Percentiles rank a stretch among this genome's conserved stretches.
Evolutionary conservation across 306 rosid species (phyloP).

Genomic region (Quercus berberidifolia): DNA sequence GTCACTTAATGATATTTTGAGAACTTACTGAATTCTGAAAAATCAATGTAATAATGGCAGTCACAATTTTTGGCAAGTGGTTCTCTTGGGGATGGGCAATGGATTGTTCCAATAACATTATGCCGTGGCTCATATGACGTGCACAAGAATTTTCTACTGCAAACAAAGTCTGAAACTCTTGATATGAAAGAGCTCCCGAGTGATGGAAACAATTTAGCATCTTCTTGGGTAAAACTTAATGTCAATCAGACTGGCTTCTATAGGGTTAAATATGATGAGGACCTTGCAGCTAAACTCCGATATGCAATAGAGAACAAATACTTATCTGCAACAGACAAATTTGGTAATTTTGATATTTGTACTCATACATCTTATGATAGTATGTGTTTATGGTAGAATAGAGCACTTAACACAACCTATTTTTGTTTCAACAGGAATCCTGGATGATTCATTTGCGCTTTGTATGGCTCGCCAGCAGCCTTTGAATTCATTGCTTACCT

Average conservation of each 20-base stretch:
- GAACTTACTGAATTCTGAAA: background rate
- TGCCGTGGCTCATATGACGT: conserved; percentile 67
- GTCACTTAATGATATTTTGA: background rate
- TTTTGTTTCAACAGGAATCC: conserved; percentile 54
- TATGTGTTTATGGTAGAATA: background rate
- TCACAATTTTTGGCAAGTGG: conserved; percentile 81
- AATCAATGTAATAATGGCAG: conserved; percentile 39
- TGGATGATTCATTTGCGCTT: conserved; percentile 87
- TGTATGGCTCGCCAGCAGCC: conserved; percentile 72
- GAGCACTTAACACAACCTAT: conserved; percentile 10
- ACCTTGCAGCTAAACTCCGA: conserved; percentile 68
- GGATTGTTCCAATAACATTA: conserved; percentile 83
- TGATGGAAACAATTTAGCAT: conserved; percentile 17
- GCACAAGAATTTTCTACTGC: conserved; percentile 63
- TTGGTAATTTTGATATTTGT: conserved; percentile 48
- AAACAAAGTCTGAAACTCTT: conserved; percentile 49
- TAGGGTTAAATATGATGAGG: conserved; percentile 85
- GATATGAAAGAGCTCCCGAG: conserved; percentile 50
- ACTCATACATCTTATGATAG: background rate
- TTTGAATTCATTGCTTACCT: conserved; percentile 62
- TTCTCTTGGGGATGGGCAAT: conserved; percentile 70
- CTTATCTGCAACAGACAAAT: conserved; percentile 79
- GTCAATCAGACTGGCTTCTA: conserved; percentile 95
- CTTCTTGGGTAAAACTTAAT: conserved; percentile 77
- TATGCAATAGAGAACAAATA: conserved; percentile 61